Conservation (phyloP, 2,329 filamentous ascomycete genomes). For the Aspergillus udagawae region DNA sequence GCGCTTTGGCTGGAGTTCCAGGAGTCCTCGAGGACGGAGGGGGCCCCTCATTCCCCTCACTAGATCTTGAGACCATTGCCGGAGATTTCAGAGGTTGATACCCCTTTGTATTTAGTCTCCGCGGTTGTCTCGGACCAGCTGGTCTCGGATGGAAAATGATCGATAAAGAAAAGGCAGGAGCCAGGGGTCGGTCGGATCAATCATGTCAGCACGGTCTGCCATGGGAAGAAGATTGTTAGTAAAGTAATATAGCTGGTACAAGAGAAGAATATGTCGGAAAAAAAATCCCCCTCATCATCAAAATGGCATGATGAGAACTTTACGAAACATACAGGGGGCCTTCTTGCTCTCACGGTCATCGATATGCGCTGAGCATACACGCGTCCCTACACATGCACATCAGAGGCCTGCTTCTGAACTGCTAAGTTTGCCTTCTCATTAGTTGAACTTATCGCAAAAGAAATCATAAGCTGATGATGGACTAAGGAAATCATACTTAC, state of each 20-base stretch:
- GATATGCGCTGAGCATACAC: constrained; percentile 15
- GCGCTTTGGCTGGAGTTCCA: constrained; percentile 35
- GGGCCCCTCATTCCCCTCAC: constrained; percentile 32
- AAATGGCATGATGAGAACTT: constrained; percentile 17
- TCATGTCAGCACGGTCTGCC: constrained; percentile 31
- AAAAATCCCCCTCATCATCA: neutral
- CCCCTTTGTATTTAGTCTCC: neutral
- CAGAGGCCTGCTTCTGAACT: constrained; percentile 7
- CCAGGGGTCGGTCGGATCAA: constrained; percentile 25
- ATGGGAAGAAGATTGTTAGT: constrained; percentile 9
- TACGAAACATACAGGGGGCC: constrained; percentile 21
- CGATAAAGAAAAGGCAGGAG: constrained; percentile 28
- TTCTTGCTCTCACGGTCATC: constrained; percentile 23
- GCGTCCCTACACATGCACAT: constrained; percentile 21
- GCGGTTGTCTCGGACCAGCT: constrained; percentile 11
- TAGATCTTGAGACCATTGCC: constrained; percentile 39
- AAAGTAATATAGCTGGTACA: neutral
- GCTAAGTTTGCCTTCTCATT: neutral
- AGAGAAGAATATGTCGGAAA: neutral
- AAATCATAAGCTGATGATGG: neutral
- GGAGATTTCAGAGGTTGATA: constrained; percentile 1
- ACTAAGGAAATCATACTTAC: constrained; percentile 6
- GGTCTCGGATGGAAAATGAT: constrained; percentile 21
- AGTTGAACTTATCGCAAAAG: neutral
- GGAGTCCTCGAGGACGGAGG: constrained; percentile 33